Conservation (phyloP, 2,329 filamentous ascomycete genomes). For the Rhynchosporium agropyri region DNA sequence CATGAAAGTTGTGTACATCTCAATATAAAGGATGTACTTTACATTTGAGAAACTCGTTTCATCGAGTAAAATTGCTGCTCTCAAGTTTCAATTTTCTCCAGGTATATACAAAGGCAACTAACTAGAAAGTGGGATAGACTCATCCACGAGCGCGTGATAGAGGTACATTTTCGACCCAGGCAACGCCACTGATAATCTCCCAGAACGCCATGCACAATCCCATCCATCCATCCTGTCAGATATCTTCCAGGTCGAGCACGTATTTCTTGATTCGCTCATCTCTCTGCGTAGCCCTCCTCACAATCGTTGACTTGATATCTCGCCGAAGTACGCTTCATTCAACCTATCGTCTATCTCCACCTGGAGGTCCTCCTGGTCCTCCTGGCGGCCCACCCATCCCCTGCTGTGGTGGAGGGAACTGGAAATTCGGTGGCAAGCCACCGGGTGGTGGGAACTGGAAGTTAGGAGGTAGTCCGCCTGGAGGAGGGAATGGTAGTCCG, state of each 20-base stretch:
- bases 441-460: slow-evolving; percentile 47
- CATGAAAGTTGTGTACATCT: too few species aligned
- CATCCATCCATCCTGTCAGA: neutral
- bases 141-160: slow-evolving; percentile 5
- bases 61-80: neutral
- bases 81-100: neutral
- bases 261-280: slow-evolving; percentile 10
- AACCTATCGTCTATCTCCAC: slow-evolving; percentile 28
- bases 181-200: slow-evolving; percentile 24
- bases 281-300: neutral
- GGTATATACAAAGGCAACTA: neutral
- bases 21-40: too few species aligned
- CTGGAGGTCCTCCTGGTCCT: slow-evolving; percentile 29
- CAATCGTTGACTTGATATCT: too few species aligned
- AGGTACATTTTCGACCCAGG: slow-evolving; percentile 22
- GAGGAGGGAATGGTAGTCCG: slow-evolving; percentile 32
- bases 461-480: slow-evolving; percentile 38
- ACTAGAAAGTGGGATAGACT: neutral
- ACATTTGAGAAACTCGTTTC: too few species aligned
- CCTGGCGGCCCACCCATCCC: slow-evolving; percentile 30
- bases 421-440: slow-evolving; percentile 56
- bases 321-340: neutral
- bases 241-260: neutral
- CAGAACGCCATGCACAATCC: slow-evolving; percentile 24
- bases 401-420: slow-evolving; percentile 47